Conservation (phyloP, 2,329 filamentous ascomycete species). For the Arthrobotrys megalospora region DNA sequence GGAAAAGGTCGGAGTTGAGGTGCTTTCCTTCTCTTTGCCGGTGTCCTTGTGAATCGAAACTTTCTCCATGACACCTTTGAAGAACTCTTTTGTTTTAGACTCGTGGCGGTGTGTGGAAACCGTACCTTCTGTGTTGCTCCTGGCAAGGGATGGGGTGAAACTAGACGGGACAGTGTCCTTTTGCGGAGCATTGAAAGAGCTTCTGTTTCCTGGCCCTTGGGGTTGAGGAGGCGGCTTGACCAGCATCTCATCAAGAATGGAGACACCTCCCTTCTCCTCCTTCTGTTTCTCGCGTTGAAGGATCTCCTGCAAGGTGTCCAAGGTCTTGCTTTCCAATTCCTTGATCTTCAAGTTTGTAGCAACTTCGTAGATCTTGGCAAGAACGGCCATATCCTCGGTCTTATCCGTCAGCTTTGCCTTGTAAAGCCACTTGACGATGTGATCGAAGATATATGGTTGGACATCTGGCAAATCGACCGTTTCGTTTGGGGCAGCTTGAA, state of each 20-base stretch:
- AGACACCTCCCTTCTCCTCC: not conserved
- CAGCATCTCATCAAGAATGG: conserved; percentile 15
- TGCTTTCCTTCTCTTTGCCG: not conserved
- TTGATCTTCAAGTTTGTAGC: conserved; percentile 20
- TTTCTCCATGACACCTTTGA: conserved; percentile 29
- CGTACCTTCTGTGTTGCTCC: not conserved
- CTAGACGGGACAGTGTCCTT: too few relatives aligned
- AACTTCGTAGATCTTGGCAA: conserved; percentile 36
- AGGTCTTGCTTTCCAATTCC: conserved; percentile 6
- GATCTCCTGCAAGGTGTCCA: conserved; percentile 11
- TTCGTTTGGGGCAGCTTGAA: not conserved
- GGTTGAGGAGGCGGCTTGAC: not conserved
- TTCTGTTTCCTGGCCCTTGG: not conserved
- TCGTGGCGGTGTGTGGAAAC: not conserved
- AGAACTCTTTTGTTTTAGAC: conserved; percentile 6
- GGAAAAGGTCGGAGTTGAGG: not conserved
- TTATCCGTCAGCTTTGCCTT: conserved; percentile 8
- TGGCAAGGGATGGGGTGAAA: not conserved
- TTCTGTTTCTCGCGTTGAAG: conserved; percentile 14
- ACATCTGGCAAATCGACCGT: conserved; percentile 22
- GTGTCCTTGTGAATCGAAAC: not conserved
- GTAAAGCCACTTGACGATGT: conserved; percentile 53
- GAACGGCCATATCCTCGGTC: conserved; percentile 14
- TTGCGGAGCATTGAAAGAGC: not conserved
- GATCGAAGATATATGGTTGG: conserved; percentile 42